Evolutionary conservation across 2,329 filamentous ascomycete species (phyloP), one percentile per base, ranked within the genome.

Genomic region (Colletotrichum lupini): DNA sequence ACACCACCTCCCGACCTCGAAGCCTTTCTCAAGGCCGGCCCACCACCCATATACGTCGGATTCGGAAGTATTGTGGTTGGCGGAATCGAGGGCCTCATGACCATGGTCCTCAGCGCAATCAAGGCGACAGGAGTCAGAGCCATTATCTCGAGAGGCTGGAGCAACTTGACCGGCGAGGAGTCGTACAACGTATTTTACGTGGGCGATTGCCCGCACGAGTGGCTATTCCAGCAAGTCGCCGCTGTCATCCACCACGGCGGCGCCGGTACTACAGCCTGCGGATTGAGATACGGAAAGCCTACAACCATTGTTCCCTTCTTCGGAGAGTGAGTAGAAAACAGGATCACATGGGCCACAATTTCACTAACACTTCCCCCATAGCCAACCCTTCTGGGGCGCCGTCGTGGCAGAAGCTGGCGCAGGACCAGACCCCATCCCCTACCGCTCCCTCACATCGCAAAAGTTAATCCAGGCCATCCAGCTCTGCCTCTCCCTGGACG

Each of bases 21-120:
- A 0, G 80, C 81, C 0, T 93, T 93, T 73, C 83, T 93, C 0
- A 82, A 84, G 12, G 83, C 84, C 9, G 91, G 91, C 0, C 86
- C 90, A 5, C 86, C 11, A 85, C 90, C 69, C 8, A 68, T 74
- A 35, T 73, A 69, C 9, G 61, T 74, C 24, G 73, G 69, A 12
- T 74, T 73, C 22, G 65, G 69, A 24, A 74, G 73, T 6, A 69
- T 73, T 1, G 73, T 69, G 1, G 60, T 73, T 3, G 69, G 66
- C 1, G 65, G 58, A 6, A 62, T 72, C 4, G 68, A 26, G 11
- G 64, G 65, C 1, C 37, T 73, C 53, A 68, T 72, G 59, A 66
- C 60, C 22, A 69, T 73, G 59, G 70, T 74, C 9, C 65, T 73
- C 37, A 72, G 61, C 24, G 63, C 73, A 22, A 67, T 74, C 42